Evolutionary conservation across 257 asterid genomes (phyloP), one percentile per base, ranked within the genome.

Genomic region (Cruciata laevipes): DNA sequence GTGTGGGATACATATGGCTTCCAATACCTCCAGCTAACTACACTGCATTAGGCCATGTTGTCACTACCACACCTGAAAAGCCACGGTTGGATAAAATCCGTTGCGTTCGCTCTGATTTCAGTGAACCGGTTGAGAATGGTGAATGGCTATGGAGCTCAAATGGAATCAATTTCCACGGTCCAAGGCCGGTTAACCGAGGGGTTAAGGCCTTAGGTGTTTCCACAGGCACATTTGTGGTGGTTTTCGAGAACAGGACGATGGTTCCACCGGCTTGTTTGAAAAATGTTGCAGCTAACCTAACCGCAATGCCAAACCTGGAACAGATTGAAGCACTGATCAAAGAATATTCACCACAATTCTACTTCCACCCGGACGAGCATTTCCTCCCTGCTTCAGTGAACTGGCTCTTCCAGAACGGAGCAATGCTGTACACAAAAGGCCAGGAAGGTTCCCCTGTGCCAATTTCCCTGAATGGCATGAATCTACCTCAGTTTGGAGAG

Each of bases 391-490:
- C 89, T 0, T 91, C 98, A 0, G 95, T 89, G 6, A 31, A 69
- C 7, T 91, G 98, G 96, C 86, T 73, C 52, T 91, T 91, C 32
- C 74, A 82, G n/a, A 89, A 83, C 14, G 96, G 98, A 4, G 96
- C 86, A 0, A 74, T 91, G 20, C 16, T 91, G 61, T 87, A 84
- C 52, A 70, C 74, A 0, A 87, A 82, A 70, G 96, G 87, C 25
- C 76, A 84, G 18, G 96, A 85, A 76, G 75, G 92, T 12, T 42
- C 70, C 3, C 91, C 96, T 1, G 77, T 74, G 3, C 10, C 62
- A 0, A 72, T 91, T 11, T 69, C 83, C 1, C 71, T 77, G 25
- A 75, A 69, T 0, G 98, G 96, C 38, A 79, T 90, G 10, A 91
- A 87, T 65, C 90, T 91, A 10, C 98, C 98, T 9, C 89, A 52